phyloP scores from a whole-genome alignment of 345 rosid genomes.

The Camelina neglecta region DNA sequence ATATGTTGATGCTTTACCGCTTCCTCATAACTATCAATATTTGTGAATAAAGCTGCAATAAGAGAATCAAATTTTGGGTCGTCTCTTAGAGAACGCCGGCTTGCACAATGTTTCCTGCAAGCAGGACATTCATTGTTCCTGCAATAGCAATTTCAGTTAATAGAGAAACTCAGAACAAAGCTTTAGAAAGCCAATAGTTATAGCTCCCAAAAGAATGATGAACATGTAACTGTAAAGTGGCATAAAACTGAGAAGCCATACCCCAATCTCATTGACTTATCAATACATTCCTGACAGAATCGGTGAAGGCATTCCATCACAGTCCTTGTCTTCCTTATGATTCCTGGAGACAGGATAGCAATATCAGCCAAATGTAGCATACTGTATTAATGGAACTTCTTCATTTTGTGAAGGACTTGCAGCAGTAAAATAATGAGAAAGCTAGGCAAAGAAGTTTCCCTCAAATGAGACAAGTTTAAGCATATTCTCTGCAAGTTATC shows the following conservation, averaged over 20 bases:
- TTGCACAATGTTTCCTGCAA: conserved; percentile 82
- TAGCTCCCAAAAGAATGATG: conserved; percentile 27
- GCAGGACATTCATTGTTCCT: conserved; percentile 93
- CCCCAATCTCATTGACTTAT: conserved; percentile 86
- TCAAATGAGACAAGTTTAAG: neutral
- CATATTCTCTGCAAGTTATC: conserved; percentile 18
- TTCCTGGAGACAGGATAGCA: conserved; percentile 51
- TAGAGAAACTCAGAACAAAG: conserved; percentile 22
- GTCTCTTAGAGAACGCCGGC: conserved; percentile 84
- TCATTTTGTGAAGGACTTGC: neutral
- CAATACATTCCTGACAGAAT: conserved; percentile 88
- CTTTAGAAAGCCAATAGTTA: conserved; percentile 16
- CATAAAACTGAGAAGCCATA: conserved; percentile 33
- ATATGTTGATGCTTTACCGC: conserved; percentile 53
- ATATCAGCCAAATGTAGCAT: neutral
- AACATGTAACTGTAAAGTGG: conserved; percentile 15
- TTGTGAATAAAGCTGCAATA: conserved; percentile 70
- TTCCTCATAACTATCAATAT: conserved; percentile 70
- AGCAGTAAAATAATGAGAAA: conserved; percentile 4
- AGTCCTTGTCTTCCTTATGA: conserved; percentile 82
- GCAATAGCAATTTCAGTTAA: conserved; percentile 25
- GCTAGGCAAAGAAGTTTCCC: neutral
- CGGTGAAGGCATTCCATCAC: conserved; percentile 91
- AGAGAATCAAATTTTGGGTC: conserved; percentile 81
- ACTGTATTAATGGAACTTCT: neutral